A percentile compares a stretch with the other conserved stretches of the same genome.
Conservation (phyloP, 192 early-diverging fungal genomes). For the Haplosporangium gracile region DNA sequence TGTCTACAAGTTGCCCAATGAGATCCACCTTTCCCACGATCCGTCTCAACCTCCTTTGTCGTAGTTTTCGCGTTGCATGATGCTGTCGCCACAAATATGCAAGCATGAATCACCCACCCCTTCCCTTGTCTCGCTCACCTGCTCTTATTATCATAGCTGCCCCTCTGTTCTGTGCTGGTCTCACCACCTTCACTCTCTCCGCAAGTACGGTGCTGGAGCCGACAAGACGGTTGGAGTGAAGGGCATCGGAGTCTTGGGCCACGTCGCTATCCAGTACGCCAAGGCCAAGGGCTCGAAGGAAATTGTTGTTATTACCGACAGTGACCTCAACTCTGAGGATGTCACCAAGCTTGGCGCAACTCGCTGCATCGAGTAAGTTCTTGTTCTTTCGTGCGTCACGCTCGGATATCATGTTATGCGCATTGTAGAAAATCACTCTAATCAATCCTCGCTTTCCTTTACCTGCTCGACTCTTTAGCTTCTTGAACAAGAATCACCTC, state of each 20-base stretch:
- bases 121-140: neutral
- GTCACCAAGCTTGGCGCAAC: constrained; percentile 68
- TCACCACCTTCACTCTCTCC: constrained; percentile 74
- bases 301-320: constrained; percentile 66
- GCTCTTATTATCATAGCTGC: constrained; percentile 53
- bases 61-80: neutral
- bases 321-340: constrained; percentile 63
- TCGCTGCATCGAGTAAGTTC: constrained; percentile 37
- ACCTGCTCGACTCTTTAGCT: neutral
- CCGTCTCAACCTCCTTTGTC: neutral
- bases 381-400: neutral
- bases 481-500: neutral
- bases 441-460: too few relatives aligned
- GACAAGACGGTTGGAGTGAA: constrained; percentile 68
- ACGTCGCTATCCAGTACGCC: constrained; percentile 76
- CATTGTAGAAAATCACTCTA: neutral
- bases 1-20: constrained; percentile 71
- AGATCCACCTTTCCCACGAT: constrained; percentile 60
- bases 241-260: constrained; percentile 79
- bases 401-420: neutral
- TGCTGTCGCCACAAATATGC: neutral
- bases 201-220: constrained; percentile 58
- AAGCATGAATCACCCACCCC: neutral
- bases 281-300: constrained; percentile 60
- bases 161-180: constrained; percentile 87